Evolutionary conservation across 1,284 basidiomycete genomes (phyloP).

Genomic region (Irpex sp.): DNA sequence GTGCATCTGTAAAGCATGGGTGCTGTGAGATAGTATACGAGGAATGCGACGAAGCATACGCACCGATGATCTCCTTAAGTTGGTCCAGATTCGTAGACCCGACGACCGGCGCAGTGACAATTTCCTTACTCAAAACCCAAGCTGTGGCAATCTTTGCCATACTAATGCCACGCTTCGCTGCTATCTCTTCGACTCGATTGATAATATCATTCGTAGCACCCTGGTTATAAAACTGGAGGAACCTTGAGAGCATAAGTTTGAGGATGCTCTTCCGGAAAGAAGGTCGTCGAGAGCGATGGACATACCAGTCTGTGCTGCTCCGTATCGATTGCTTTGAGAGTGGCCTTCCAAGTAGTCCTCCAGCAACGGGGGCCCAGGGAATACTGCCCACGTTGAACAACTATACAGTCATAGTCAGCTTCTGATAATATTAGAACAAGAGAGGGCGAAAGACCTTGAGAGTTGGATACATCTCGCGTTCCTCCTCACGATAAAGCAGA

Average conservation of each 20-base stretch:
- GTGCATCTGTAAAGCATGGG: background rate
- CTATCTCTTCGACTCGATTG: constrained; percentile 34
- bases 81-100: constrained; percentile 31
- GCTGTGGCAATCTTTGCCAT: constrained; percentile 42
- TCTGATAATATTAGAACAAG: too few species aligned
- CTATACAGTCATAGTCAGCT: background rate
- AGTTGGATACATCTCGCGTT: constrained; percentile 44
- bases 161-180: constrained; percentile 32
- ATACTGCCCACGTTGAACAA: constrained; percentile 34
- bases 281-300: background rate
- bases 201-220: constrained; percentile 19
- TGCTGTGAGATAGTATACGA: background rate
- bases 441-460: constrained; percentile 15
- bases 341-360: constrained; percentile 44
- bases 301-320: constrained; percentile 31
- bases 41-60: background rate
- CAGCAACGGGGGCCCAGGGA: constrained; percentile 44
- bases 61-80: constrained; percentile 26
- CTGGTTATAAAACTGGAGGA: constrained; percentile 8
- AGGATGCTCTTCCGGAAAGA: background rate
- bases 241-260: constrained; percentile 1
- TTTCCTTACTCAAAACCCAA: constrained; percentile 32
- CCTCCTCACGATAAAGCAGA: constrained; percentile 41
- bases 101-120: constrained; percentile 30
- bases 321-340: constrained; percentile 23